Percentiles rank a stretch among this genome's conserved stretches.
phyloP scores from a whole-genome alignment of 192 early-diverging fungal genomes.

The Geranomyces michiganensis region DNA sequence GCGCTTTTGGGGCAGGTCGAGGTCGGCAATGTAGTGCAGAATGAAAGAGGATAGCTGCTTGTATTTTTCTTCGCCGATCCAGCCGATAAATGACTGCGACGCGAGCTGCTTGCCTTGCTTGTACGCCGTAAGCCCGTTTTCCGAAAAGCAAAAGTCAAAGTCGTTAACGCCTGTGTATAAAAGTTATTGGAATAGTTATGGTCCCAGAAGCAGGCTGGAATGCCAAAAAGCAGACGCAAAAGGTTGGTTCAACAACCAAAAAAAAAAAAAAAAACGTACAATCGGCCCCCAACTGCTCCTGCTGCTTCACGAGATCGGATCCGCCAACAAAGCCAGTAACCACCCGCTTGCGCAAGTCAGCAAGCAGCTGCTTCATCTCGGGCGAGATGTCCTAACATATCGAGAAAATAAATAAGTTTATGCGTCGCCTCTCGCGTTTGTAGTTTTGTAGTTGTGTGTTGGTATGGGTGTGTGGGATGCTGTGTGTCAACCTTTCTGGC shows the following conservation, averaged over 20 bases:
- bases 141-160: slow-evolving; percentile 96
- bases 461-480: too few relatives aligned
- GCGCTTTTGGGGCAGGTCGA: slow-evolving; percentile 92
- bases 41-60: slow-evolving; percentile 89
- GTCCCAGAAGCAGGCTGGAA: too few relatives aligned
- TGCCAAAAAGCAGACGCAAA: not conserved
- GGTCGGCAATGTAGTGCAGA: slow-evolving; percentile 90
- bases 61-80: slow-evolving; percentile 92
- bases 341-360: slow-evolving; percentile 80
- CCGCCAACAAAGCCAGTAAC: slow-evolving; percentile 98
- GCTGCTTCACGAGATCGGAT: slow-evolving; percentile 90
- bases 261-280: too few relatives aligned
- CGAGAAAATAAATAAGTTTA: too few relatives aligned
- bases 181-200: too few relatives aligned
- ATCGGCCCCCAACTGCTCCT: slow-evolving; percentile 88
- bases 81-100: slow-evolving; percentile 85
- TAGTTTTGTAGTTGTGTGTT: too few relatives aligned
- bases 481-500: slow-evolving; percentile 74
- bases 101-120: slow-evolving; percentile 69
- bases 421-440: too few relatives aligned
- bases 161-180: slow-evolving; percentile 73
- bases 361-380: slow-evolving; percentile 76
- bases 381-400: slow-evolving; percentile 78
- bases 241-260: too few relatives aligned
- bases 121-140: slow-evolving; percentile 97